Evolutionary conservation across 73 alveolate species (phyloP).

Genomic region (Paramecium caudatum): DNA sequence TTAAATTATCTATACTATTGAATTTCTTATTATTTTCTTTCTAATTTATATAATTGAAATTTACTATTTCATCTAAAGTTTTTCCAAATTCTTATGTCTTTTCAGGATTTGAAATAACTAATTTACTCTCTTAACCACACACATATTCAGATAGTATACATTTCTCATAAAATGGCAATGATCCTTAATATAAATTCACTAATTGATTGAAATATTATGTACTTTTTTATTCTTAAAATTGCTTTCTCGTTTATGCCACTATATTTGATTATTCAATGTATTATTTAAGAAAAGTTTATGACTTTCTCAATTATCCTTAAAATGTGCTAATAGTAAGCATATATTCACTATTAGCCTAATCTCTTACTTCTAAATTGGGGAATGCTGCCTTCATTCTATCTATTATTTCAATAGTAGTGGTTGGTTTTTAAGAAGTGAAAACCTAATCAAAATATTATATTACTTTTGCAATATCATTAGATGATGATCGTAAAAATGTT

Average conservation of each 20-base stretch:
- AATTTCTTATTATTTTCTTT: background rate
- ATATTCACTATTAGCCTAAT: constrained; percentile 22
- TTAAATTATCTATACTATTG: constrained; percentile 13
- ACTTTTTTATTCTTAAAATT: constrained; percentile 13
- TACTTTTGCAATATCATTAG: constrained; percentile 55
- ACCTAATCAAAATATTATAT: background rate
- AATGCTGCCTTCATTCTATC: constrained; percentile 23
- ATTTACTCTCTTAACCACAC: constrained; percentile 27
- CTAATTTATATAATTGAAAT: background rate
- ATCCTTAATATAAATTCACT: constrained; percentile 27
- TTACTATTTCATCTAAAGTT: background rate
- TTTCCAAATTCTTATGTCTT: background rate
- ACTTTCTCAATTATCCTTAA: constrained; percentile 49
- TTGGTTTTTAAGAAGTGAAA: background rate
- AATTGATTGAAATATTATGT: background rate
- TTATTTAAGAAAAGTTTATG: background rate
- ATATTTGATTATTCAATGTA: constrained; percentile 19
- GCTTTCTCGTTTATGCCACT: background rate
- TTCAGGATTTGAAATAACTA: constrained; percentile 20
- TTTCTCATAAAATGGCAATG: constrained; percentile 41
- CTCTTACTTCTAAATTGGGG: constrained; percentile 46
- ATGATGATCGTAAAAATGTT: constrained; percentile 19
- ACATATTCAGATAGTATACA: constrained; percentile 33
- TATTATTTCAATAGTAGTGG: constrained; percentile 29
- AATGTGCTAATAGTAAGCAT: constrained; percentile 36